Base-by-base conservation (phyloP, 805 yeast genomes). In the Wickerhamomyces canadensis region DNA sequence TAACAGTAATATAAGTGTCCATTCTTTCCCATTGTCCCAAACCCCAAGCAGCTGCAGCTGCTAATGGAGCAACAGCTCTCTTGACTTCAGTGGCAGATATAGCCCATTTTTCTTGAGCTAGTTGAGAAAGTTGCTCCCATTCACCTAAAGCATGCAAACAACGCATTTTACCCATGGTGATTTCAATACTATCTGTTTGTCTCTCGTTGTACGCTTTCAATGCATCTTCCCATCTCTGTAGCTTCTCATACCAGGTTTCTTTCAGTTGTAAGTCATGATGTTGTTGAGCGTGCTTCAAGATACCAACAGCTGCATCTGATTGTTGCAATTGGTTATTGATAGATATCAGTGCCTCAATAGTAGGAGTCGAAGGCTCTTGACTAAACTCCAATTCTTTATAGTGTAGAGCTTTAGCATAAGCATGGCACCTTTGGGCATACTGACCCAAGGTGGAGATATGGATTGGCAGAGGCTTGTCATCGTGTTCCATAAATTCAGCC, bases 141-240 rank as follows among this genome's bases (percentile, higher is more conserved):
- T 93, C 97, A 34, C 98, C 98, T n/a, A 93, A 67, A 0, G 99
- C 99, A 63, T 93, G 97, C 44, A 91, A 67, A 61, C 98, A 89
- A 61, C 98, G 75, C 97, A 93, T 87, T 55, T 91, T 89, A 65
- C 99, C 99, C 89, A 91, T 80, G 5, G 91, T 84, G 1, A 88
- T 81, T 46, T 91, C 98, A 65, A 84, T 76, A 21, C 87, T 78
- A 39, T 80, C 82, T 28, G 61, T 64, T 48, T 79, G 91, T 53
- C 97, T 72, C 50, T 80, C 85, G 47, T 81, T 80, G 57, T 93
- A 93, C 0, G 97, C 96, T 33, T 76, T 74, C 43, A 93, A 66
- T 0, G 99, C 99, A 61, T 93, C 98, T 48, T 91, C 98, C 99
- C 99, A 93, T 44, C 98, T 70, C 54, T 88, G 97, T 30, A 93